Evolutionary conservation across 345 rosid species (phyloP).

Genomic region (Eucalyptus decipiens): DNA sequence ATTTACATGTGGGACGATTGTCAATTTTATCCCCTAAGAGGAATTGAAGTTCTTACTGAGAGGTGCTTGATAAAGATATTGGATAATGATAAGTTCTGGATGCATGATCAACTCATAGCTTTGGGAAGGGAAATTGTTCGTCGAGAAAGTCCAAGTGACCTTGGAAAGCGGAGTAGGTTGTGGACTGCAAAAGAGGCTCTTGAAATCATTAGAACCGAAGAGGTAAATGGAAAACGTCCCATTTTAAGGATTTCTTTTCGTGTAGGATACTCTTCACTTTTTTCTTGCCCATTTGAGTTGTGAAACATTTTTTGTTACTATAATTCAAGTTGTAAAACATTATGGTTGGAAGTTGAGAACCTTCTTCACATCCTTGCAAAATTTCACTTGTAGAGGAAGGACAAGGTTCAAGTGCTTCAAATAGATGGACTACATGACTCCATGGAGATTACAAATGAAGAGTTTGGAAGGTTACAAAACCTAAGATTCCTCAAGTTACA

Average conservation of each 20-base stretch:
- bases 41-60: neutral
- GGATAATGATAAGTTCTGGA: neutral
- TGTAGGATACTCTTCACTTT: too few relatives aligned
- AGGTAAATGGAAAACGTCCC: neutral
- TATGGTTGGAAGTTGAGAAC: neutral
- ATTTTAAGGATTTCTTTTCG: too few relatives aligned
- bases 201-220: neutral
- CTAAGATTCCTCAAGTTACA: neutral
- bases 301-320: too few relatives aligned
- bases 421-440: neutral
- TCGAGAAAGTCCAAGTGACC: neutral
- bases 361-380: neutral
- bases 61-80: neutral
- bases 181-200: neutral
- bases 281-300: neutral
- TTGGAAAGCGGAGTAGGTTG: neutral
- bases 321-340: accelerated
- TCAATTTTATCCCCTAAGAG: neutral
- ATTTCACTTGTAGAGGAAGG: neutral
- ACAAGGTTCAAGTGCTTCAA: neutral
- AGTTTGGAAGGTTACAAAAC: neutral
- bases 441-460: neutral
- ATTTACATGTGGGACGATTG: neutral
- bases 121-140: neutral
- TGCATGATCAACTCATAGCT: neutral